phyloP scores from a whole-genome alignment of 257 asterid genomes.

The Galeopsis tetrahit region DNA sequence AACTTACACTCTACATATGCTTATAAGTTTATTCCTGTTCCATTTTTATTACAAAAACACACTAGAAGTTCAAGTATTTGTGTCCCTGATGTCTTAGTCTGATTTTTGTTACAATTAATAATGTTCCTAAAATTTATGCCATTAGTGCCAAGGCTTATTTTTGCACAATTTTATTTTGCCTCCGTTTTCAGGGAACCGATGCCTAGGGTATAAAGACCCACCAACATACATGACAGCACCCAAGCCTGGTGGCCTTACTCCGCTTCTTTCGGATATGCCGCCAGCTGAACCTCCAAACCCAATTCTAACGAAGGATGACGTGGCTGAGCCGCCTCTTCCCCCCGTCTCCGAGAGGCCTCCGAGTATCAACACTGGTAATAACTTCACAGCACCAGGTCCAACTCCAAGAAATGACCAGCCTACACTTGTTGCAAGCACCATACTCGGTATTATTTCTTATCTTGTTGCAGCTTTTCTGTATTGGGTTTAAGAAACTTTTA shows the following conservation, averaged over 20 bases:
- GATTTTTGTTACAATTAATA: background rate
- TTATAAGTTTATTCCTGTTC: background rate
- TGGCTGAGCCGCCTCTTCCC: slow-evolving; percentile 69
- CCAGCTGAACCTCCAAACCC: slow-evolving; percentile 74
- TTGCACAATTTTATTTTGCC: background rate
- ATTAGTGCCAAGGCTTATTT: background rate
- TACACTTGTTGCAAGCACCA: slow-evolving; percentile 42
- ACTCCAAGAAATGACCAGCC: slow-evolving; percentile 55
- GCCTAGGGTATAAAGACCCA: slow-evolving; percentile 48
- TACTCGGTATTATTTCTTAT: slow-evolving; percentile 41
- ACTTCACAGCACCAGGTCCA: slow-evolving; percentile 45
- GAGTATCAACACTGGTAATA: slow-evolving; percentile 2
- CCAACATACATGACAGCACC: slow-evolving; percentile 60
- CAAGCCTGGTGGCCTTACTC: slow-evolving; percentile 55
- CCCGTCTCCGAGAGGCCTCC: slow-evolving; percentile 46
- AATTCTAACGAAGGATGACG: slow-evolving; percentile 47
- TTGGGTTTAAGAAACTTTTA: slow-evolving; percentile 19
- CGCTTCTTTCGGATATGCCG: slow-evolving; percentile 41
- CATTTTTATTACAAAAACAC: background rate
- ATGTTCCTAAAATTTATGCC: background rate
- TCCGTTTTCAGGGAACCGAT: slow-evolving; percentile 58
- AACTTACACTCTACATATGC: too few relatives aligned
- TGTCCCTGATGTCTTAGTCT: background rate
- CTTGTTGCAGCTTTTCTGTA: slow-evolving; percentile 44
- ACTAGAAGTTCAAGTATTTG: background rate